phyloP scores from a whole-genome alignment of 83 land plant species.

The Larix sibirica region DNA sequence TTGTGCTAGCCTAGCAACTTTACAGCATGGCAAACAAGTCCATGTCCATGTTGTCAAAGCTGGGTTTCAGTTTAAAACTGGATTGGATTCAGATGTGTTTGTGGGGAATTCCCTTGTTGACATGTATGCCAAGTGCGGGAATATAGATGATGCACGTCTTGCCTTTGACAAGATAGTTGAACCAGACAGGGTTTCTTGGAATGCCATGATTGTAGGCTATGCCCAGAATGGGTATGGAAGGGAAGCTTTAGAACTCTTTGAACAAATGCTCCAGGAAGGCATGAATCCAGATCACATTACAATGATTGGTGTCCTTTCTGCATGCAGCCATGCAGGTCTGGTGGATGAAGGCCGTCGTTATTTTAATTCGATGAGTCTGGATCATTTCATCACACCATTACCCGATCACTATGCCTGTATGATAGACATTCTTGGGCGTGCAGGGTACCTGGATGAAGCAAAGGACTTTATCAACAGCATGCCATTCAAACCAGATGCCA shows the following conservation, averaged over 20 bases:
- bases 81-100: slow-evolving; percentile 17
- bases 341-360: slow-evolving; percentile 44
- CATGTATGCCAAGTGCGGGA: slow-evolving; percentile 65
- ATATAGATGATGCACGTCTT: slow-evolving; percentile 36
- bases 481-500: slow-evolving; percentile 43
- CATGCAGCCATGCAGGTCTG: slow-evolving; percentile 60
- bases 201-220: slow-evolving; percentile 51
- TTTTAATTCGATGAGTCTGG: slow-evolving; percentile 39
- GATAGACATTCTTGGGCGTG: slow-evolving; percentile 60
- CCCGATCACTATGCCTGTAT: slow-evolving; percentile 58
- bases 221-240: slow-evolving; percentile 51
- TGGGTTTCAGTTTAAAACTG: slow-evolving; percentile 37
- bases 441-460: slow-evolving; percentile 44
- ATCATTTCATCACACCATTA: slow-evolving; percentile 33
- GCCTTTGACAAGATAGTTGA: slow-evolving; percentile 38
- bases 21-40: slow-evolving; percentile 24
- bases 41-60: slow-evolving; percentile 17
- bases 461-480: slow-evolving; percentile 40
- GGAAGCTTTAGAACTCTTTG: slow-evolving; percentile 39
- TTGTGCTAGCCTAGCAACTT: slow-evolving; percentile 20
- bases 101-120: slow-evolving; percentile 41
- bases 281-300: slow-evolving; percentile 27
- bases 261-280: slow-evolving; percentile 29
- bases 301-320: slow-evolving; percentile 51
- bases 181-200: slow-evolving; percentile 50